Evolutionary conservation across 2,329 filamentous ascomycete genomes (phyloP), one percentile per base, ranked within the genome.

Genomic region (Scortechinia acanthostroma): DNA sequence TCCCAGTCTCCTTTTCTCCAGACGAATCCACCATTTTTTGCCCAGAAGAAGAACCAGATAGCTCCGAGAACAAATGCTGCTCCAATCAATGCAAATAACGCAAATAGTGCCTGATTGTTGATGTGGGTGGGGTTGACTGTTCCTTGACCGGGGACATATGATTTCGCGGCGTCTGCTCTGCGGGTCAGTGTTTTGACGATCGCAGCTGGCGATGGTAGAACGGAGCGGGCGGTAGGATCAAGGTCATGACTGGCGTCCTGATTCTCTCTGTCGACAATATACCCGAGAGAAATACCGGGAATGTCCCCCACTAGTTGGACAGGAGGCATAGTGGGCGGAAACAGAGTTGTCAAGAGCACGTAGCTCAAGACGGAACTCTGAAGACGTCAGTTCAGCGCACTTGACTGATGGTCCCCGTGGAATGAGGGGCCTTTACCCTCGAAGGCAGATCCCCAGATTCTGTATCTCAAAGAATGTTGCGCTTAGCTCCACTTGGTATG

Each of bases 41-140:
- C 91, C 86, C 88, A 94, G 75, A 95, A 95, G 76, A 98, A 97
- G 76, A 98, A 96, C 91, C 93, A 98, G 58, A 97, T 89, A 20
- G 75, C 78, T 0, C 73, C 77, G 3, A 87, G 48, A 20, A 93
- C 86, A 58, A 97, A 86, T 22, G 69, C 79, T 1, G 82, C 81
- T 23, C 88, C 89, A 44, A 97, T 80, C 16, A 96, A 62, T 10
- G 87, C 91, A 59, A 97, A 95, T 1, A 97, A 70, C 1, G 85
- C 83, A 58, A 97, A 87, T 55, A 95, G 80, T 47, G 81, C 87
- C 17, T 73, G 76, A 57, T 84, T 83, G 65, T 75, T 80, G 63
- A 82, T 78, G 47, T 74, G 54, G 30, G 71, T 61, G 1, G 77
- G 76, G 47, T 70, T 63, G n/a, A 30, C 25, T 10, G 25, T 30